Evolutionary conservation across 495 filamentous ascomycete species (phyloP).

Genomic region (Aspergillus conjunctus): DNA sequence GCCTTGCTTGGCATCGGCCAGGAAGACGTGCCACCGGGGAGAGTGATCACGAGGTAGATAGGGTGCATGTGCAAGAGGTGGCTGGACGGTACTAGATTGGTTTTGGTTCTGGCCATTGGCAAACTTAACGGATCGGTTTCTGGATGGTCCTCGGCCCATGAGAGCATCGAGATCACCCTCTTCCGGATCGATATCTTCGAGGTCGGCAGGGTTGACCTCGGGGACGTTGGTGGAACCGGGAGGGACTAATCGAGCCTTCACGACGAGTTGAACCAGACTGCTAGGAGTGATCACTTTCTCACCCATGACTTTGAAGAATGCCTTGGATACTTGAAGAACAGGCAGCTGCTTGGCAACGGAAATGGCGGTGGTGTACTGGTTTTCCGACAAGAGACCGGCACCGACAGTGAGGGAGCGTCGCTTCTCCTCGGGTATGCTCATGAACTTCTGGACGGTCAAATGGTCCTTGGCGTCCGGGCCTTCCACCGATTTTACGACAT

Average conservation of each 20-base stretch:
- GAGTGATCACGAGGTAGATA: slow-evolving; percentile 87
- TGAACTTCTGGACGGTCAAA: slow-evolving; percentile 80
- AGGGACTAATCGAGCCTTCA: slow-evolving; percentile 93
- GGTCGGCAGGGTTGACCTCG: slow-evolving; percentile 69
- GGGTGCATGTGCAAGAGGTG: slow-evolving; percentile 84
- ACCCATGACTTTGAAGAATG: slow-evolving; percentile 97
- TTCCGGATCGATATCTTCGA: slow-evolving; percentile 88
- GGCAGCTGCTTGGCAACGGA: slow-evolving; percentile 80
- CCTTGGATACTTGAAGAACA: slow-evolving; percentile 80
- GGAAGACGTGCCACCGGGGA: slow-evolving; percentile 89
- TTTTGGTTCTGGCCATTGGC: slow-evolving; percentile 55
- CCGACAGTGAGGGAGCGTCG: slow-evolving; percentile 69
- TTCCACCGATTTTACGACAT: slow-evolving; percentile 74
- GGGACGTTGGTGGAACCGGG: slow-evolving; percentile 77
- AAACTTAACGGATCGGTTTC: slow-evolving; percentile 59
- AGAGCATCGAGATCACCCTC: slow-evolving; percentile 91
- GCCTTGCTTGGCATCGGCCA: slow-evolving; percentile 88
- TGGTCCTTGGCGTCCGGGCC: slow-evolving; percentile 71
- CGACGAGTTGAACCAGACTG: slow-evolving; percentile 87
- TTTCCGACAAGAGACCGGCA: slow-evolving; percentile 68
- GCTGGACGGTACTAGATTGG: slow-evolving; percentile 64
- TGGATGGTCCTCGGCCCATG: slow-evolving; percentile 70
- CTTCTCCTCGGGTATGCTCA: slow-evolving; percentile 74
- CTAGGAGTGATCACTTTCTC: slow-evolving; percentile 92
- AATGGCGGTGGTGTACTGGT: slow-evolving; percentile 75